phyloP scores from a whole-genome alignment of 225 moss, liverwort and hornwort genomes.

The Straminergon stramineum region DNA sequence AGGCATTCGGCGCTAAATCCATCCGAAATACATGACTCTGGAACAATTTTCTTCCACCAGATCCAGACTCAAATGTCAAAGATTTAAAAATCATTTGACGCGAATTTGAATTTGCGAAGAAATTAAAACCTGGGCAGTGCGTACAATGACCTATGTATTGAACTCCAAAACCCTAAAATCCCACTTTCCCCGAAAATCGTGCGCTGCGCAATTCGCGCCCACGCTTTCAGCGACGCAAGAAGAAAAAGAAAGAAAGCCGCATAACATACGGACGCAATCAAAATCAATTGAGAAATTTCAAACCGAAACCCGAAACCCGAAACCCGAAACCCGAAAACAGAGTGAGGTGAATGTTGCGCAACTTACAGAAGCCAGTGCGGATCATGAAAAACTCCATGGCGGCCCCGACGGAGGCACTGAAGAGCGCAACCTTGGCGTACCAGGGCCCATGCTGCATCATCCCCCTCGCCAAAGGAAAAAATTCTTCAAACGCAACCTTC shows the following conservation, averaged over 20 bases:
- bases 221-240: neutral
- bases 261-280: neutral
- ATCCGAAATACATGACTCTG: neutral
- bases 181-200: neutral
- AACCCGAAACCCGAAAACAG: neutral
- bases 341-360: neutral
- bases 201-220: neutral
- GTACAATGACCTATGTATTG: neutral
- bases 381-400: conserved; percentile 65
- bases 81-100: no score
- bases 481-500: neutral
- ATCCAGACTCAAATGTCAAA: neutral
- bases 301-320: neutral
- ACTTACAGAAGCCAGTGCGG: conserved; percentile 54
- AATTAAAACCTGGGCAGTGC: neutral
- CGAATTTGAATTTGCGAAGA: no score
- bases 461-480: neutral
- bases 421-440: conserved; percentile 48
- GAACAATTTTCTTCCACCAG: neutral
- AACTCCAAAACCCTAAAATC: neutral
- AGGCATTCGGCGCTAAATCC: neutral
- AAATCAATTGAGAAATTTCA: neutral
- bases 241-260: neutral
- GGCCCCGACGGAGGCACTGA: conserved; percentile 39
- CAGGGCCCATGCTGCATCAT: conserved; percentile 36